Base-by-base conservation (phyloP, 1,284 basidiomycete species). In the Cryptococcus depauperatus region DNA sequence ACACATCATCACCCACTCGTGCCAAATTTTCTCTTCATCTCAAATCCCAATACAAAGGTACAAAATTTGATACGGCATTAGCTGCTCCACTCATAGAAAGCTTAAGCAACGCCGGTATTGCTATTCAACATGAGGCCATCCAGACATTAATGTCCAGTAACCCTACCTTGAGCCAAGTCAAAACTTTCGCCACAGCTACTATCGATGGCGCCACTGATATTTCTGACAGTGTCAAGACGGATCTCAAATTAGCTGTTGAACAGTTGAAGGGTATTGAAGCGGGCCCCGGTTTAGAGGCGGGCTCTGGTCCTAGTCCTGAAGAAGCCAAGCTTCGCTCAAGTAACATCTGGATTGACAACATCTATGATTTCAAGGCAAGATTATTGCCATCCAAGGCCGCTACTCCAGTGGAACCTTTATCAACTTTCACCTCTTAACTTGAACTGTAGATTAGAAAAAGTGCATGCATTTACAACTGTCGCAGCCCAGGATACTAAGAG, bases 1-100 rank as follows among this genome's bases (percentile, higher is more conserved):
- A 90, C 65, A 83, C 83, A 1, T 77, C 77, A 1, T 86, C 85
- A 0, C 54, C 74, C 25, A 76, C 73, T 2, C 79, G 88, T 34
- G 75, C 81, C 29, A 93, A 93, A 68, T 69, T 93, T 23, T 87
- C 89, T 0, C 73, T 89, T 14, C 90, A 95, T 58, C 73, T 88
- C 65, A 72, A 75, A 39, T 87, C 88, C 4, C 80, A 81, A 58
- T 56, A 54, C 52, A 51, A 55, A 37, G 57, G 58, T 27, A 37
- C 59, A 48, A 80, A 78, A 53, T 79, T 91, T 63, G 85, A 83
- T 61, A 59, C 72, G 4, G 74, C 76, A 3, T 84, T 85, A 4
- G 77, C 80, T 27, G 74, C 79, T 50, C 81, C 78, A 4, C 83
- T 90, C 54, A 75, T 80, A 50, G 66, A 60, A 22, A 68, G 76